A percentile compares a stretch with the other conserved stretches of the same genome.
Evolutionary conservation across 495 filamentous ascomycete genomes (phyloP).

Genomic region (Podospora australis): DNA sequence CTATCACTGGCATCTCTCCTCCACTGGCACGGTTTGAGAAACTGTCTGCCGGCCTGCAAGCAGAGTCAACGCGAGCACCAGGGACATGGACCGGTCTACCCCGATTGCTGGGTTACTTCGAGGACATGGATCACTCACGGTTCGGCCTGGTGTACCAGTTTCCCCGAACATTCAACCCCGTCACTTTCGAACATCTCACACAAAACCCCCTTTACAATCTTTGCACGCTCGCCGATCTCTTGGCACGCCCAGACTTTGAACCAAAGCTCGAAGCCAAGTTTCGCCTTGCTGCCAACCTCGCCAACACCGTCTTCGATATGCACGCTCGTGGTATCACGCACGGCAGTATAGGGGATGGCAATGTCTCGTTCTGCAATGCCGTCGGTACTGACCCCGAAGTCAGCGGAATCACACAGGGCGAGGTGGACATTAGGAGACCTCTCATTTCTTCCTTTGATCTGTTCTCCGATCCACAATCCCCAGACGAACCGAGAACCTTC

Average conservation of each 20-base stretch:
- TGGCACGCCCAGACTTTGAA: slow-evolving; percentile 49
- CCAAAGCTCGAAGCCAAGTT: slow-evolving; percentile 71
- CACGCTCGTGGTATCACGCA: slow-evolving; percentile 72
- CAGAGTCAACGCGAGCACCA: slow-evolving; percentile 46
- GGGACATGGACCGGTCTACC: slow-evolving; percentile 57
- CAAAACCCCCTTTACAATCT: slow-evolving; percentile 46
- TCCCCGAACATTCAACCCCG: slow-evolving; percentile 55
- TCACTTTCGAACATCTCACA: slow-evolving; percentile 48
- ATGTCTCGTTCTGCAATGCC: slow-evolving; percentile 69
- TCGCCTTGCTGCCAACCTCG: slow-evolving; percentile 71
- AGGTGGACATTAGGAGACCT: slow-evolving; percentile 64
- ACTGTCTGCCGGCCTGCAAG: slow-evolving; percentile 50
- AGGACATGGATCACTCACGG: slow-evolving; percentile 69
- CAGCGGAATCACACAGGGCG: slow-evolving; percentile 33
- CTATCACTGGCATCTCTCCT: slow-evolving; percentile 55
- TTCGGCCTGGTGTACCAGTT: slow-evolving; percentile 81
- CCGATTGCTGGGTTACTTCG: slow-evolving; percentile 72
- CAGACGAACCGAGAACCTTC: slow-evolving; percentile 36
- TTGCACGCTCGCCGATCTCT: slow-evolving; percentile 41
- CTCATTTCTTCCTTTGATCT: slow-evolving; percentile 76
- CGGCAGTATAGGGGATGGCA: slow-evolving; percentile 72
- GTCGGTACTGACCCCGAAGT: slow-evolving; percentile 32
- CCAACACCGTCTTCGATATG: slow-evolving; percentile 67
- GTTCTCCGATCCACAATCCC: slow-evolving; percentile 59
- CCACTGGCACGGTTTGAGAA: slow-evolving; percentile 58